Conservation (phyloP, 768 basidiomycete genomes). For the Trametes maxima region DNA sequence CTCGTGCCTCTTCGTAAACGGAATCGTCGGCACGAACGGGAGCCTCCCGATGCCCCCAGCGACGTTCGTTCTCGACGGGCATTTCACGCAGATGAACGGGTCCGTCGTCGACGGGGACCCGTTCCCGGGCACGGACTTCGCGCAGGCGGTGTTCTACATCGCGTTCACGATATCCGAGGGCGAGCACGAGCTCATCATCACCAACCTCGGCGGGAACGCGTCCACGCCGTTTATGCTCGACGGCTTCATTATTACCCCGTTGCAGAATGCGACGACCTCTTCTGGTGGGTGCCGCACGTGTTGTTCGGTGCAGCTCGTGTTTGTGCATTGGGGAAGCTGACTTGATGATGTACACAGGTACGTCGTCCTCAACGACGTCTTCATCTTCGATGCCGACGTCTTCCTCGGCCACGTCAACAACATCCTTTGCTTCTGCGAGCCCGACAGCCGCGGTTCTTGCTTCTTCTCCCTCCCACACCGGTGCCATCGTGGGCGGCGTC, state of each 20-base stretch:
- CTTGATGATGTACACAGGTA: background rate
- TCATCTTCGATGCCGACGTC: background rate
- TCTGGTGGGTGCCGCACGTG: background rate
- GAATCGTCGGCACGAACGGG: background rate
- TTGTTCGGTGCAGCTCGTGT: too few species aligned
- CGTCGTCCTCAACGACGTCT: background rate
- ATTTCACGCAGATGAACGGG: conserved; percentile 7
- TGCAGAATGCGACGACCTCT: background rate
- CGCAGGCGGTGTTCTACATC: background rate
- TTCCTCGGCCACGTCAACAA: background rate
- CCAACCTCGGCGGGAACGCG: background rate
- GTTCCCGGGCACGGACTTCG: background rate
- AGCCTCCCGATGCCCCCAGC: conserved; percentile 3
- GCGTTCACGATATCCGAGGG: conserved; percentile 1
- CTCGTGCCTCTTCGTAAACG: background rate
- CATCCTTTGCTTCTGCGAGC: background rate
- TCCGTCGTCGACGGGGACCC: background rate
- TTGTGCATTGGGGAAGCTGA: too few species aligned
- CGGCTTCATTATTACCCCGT: background rate
- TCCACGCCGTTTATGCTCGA: conserved; percentile 1
- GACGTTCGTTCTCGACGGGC: conserved; percentile 13
- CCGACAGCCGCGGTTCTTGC: background rate
- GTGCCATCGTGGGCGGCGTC: background rate
- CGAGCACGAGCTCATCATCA: conserved; percentile 13
- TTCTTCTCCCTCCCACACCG: conserved; percentile 1